Percentiles rank a stretch among this genome's conserved stretches.
Conservation (phyloP, 2,329 filamentous ascomycete genomes). For the Didymella glomerata region DNA sequence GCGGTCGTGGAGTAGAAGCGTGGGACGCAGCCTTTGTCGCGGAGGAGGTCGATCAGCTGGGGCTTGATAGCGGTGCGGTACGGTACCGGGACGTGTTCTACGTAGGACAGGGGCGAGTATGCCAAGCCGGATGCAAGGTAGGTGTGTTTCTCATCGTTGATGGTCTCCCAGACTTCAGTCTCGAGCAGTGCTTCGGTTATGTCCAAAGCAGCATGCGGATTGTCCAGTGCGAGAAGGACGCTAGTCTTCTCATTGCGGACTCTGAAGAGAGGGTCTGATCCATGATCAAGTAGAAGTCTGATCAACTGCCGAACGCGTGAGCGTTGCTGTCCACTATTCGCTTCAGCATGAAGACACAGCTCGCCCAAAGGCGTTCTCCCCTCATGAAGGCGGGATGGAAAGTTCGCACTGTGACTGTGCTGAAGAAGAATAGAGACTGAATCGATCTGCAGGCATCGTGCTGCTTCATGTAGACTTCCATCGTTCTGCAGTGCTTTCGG, state of each 20-base stretch:
- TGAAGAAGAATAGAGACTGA: slow-evolving; percentile 66
- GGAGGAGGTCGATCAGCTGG: slow-evolving; percentile 41
- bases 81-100: slow-evolving; percentile 47
- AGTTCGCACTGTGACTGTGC: slow-evolving; percentile 69
- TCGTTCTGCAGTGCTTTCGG: slow-evolving; percentile 68
- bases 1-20: slow-evolving; percentile 48
- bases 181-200: slow-evolving; percentile 68
- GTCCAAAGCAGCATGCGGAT: slow-evolving; percentile 63
- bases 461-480: slow-evolving; percentile 72
- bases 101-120: slow-evolving; percentile 73
- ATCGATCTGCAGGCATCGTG: slow-evolving; percentile 65
- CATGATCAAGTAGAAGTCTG: slow-evolving; percentile 63
- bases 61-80: slow-evolving; percentile 30
- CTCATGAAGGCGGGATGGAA: slow-evolving; percentile 68
- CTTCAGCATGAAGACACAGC: slow-evolving; percentile 66
- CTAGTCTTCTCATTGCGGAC: slow-evolving; percentile 65
- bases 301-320: slow-evolving; percentile 57
- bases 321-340: slow-evolving; percentile 48
- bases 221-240: slow-evolving; percentile 66
- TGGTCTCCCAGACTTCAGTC: slow-evolving; percentile 69
- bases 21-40: slow-evolving; percentile 45
- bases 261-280: slow-evolving; percentile 65
- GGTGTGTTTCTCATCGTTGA: slow-evolving; percentile 67
- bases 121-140: slow-evolving; percentile 59
- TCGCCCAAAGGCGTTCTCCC: slow-evolving; percentile 71